Evolutionary conservation across 2,329 filamentous ascomycete species (phyloP).

Genomic region (Uncinocarpus reesii): DNA sequence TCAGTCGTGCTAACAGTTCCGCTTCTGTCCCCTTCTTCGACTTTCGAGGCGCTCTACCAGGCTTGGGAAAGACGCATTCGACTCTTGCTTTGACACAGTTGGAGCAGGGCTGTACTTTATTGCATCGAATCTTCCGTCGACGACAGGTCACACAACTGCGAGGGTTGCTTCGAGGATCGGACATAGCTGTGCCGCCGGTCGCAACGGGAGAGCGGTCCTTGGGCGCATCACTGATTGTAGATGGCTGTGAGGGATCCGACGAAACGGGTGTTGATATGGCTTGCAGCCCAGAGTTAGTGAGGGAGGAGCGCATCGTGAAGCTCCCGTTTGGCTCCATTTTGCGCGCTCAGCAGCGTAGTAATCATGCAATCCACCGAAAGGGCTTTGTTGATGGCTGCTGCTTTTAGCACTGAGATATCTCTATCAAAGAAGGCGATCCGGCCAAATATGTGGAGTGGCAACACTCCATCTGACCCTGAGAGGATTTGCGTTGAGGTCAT

Average conservation of each 20-base stretch:
- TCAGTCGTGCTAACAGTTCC: conserved; percentile 49
- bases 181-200: conserved; percentile 15
- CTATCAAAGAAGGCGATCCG: not conserved
- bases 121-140: conserved; percentile 40
- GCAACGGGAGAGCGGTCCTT: not conserved
- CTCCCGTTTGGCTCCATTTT: not conserved
- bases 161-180: conserved; percentile 23
- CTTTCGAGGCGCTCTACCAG: conserved; percentile 51
- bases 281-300: not conserved
- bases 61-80: conserved; percentile 53
- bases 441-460: too few species aligned
- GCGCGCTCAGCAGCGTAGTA: not conserved
- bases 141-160: conserved; percentile 41
- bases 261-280: not conserved
- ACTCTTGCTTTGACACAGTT: conserved; percentile 43
- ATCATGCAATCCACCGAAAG: too few species aligned
- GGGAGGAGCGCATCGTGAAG: not conserved
- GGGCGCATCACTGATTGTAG: not conserved
- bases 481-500: too few species aligned
- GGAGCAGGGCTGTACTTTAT: conserved; percentile 40
- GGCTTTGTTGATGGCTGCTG: too few species aligned
- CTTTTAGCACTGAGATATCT: too few species aligned
- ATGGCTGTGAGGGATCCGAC: not conserved
- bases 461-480: too few species aligned
- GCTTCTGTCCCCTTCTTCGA: conserved; percentile 48